Evolutionary conservation across 208 protist genomes (phyloP).

Genomic region (Trypanosoma mega): DNA sequence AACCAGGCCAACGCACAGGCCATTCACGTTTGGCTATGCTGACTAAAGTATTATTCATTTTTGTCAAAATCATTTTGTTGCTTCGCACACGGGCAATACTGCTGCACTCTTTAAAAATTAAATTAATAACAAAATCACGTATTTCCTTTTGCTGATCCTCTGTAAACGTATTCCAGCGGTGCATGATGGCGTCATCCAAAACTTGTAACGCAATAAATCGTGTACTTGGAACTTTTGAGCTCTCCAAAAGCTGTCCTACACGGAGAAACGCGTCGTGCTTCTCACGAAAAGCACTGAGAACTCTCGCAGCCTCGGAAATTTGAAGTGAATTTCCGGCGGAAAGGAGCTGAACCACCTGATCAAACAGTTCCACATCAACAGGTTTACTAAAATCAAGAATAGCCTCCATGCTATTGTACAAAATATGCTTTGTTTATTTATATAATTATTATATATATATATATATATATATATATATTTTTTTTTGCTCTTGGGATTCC

Average conservation of each 20-base stretch:
- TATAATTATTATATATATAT: slow-evolving; percentile 1
- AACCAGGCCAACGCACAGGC: slow-evolving; percentile 97
- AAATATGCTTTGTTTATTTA: background rate
- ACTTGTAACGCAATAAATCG: slow-evolving; percentile 94
- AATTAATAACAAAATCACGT: slow-evolving; percentile 94
- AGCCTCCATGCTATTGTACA: slow-evolving; percentile 36
- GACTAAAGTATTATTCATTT: slow-evolving; percentile 90
- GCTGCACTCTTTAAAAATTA: slow-evolving; percentile 91
- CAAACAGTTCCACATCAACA: slow-evolving; percentile 74
- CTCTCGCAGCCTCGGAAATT: slow-evolving; percentile 75
- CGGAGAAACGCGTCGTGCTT: slow-evolving; percentile 90
- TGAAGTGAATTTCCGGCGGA: slow-evolving; percentile 46
- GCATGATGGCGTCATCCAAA: slow-evolving; percentile 92
- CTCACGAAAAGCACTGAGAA: slow-evolving; percentile 91
- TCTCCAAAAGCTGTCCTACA: slow-evolving; percentile 91
- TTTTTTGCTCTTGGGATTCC: slow-evolving; percentile 4
- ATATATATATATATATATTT: background rate
- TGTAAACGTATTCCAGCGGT: slow-evolving; percentile 95
- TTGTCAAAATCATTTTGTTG: slow-evolving; percentile 78
- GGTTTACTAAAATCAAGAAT: slow-evolving; percentile 73
- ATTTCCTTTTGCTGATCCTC: slow-evolving; percentile 91
- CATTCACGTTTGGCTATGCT: slow-evolving; percentile 98
- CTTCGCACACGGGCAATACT: slow-evolving; percentile 54
- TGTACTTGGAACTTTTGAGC: slow-evolving; percentile 64
- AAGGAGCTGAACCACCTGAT: slow-evolving; percentile 54